Evolutionary conservation across 192 early-diverging fungal species (phyloP).

Genomic region (Coemansia sp.): DNA sequence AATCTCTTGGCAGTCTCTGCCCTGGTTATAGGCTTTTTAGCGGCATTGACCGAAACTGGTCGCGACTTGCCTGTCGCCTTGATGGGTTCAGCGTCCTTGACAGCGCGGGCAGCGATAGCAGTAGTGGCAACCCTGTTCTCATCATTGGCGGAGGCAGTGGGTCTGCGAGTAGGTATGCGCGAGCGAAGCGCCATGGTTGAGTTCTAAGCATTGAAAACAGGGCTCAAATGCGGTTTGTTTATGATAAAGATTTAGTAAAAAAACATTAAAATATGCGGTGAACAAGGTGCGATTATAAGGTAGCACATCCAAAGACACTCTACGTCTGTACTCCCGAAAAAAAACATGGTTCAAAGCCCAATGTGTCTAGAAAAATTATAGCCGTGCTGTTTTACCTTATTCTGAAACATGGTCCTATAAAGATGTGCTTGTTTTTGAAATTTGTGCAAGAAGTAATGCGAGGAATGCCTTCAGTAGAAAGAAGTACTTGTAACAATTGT

Average conservation of each 20-base stretch:
- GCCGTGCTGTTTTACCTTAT: constrained; percentile 29
- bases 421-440: background rate
- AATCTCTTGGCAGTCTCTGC: constrained; percentile 21
- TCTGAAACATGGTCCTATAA: constrained; percentile 40
- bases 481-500: too few species aligned
- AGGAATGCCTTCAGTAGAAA: too few species aligned
- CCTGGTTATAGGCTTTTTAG: constrained; percentile 2
- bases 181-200: constrained; percentile 39
- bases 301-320: too few species aligned
- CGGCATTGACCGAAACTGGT: background rate
- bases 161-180: constrained; percentile 43
- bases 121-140: constrained; percentile 39
- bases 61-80: constrained; percentile 20
- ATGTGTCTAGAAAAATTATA: background rate
- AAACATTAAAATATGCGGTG: background rate
- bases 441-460: background rate
- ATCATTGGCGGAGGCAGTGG: constrained; percentile 23
- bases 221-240: constrained; percentile 6
- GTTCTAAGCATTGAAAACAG: constrained; percentile 17
- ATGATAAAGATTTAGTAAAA: constrained; percentile 1
- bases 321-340: too few species aligned
- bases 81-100: constrained; percentile 12
- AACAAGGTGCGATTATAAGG: background rate
- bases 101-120: constrained; percentile 3
- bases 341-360: background rate